A percentile compares a stretch with the other conserved stretches of the same genome.
phyloP scores from a whole-genome alignment of 768 basidiomycete genomes.

The Boletus pseudopeckii region DNA sequence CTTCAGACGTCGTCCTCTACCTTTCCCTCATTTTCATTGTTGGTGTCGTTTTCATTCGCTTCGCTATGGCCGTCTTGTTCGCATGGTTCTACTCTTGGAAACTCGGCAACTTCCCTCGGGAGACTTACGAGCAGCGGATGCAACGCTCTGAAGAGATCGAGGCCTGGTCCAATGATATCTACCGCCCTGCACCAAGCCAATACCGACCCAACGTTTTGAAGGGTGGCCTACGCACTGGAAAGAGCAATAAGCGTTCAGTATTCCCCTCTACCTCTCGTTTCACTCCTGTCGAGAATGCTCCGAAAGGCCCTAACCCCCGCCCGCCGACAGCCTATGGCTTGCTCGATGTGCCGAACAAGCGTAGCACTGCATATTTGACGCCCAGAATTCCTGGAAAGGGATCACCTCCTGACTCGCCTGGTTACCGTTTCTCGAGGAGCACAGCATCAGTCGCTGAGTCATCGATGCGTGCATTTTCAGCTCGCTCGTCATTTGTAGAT shows the following conservation, averaged over 20 bases:
- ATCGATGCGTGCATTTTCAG: slow-evolving; percentile 25
- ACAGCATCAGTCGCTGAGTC: slow-evolving; percentile 68
- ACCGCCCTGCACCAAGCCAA: slow-evolving; percentile 84
- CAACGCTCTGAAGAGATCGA: slow-evolving; percentile 88
- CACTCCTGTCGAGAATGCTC: slow-evolving; percentile 65
- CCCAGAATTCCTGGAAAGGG: slow-evolving; percentile 42
- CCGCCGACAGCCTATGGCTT: slow-evolving; percentile 64
- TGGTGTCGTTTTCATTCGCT: slow-evolving; percentile 92
- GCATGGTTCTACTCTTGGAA: slow-evolving; percentile 98
- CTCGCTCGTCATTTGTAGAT: slow-evolving; percentile 55
- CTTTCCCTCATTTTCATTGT: slow-evolving; percentile 96
- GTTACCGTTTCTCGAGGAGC: slow-evolving; percentile 72
- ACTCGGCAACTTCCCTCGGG: slow-evolving; percentile 88
- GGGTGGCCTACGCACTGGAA: slow-evolving; percentile 53
- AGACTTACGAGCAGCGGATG: slow-evolving; percentile 92
- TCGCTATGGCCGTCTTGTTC: slow-evolving; percentile 95
- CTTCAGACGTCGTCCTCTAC: slow-evolving; percentile 91
- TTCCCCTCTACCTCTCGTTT: slow-evolving; percentile 71
- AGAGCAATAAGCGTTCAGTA: slow-evolving; percentile 52
- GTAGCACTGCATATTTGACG: slow-evolving; percentile 50
- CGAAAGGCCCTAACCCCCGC: slow-evolving; percentile 50
- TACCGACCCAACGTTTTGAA: slow-evolving; percentile 88
- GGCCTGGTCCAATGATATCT: slow-evolving; percentile 95
- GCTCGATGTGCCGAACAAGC: slow-evolving; percentile 63
- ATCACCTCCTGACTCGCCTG: slow-evolving; percentile 70